phyloP scores from a whole-genome alignment of 345 rosid genomes.

The Rhodomyrtus tomentosa region DNA sequence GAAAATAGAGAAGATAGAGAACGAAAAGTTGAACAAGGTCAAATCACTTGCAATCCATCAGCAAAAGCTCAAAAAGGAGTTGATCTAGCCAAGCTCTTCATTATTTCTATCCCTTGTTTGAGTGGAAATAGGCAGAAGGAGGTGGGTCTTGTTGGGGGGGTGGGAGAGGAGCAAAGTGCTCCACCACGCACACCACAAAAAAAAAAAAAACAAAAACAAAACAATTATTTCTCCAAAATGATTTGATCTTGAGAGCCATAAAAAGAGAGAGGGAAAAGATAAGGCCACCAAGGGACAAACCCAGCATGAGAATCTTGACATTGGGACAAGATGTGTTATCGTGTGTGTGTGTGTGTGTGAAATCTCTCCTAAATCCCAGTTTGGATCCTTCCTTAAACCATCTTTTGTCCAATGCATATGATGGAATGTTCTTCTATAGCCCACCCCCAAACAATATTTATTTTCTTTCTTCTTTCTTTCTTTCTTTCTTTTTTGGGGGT shows the following conservation, averaged over 20 bases:
- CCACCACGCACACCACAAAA: slow-evolving; percentile 7
- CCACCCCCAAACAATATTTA: neutral
- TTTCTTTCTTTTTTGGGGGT: neutral
- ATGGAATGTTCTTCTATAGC: neutral
- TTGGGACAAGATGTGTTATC: neutral
- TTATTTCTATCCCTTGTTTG: neutral
- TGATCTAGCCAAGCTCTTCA: neutral
- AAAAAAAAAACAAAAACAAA: neutral
- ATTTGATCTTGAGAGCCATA: neutral
- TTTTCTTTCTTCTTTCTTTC: neutral
- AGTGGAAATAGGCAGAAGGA: slow-evolving; percentile 3
- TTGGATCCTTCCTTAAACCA: neutral
- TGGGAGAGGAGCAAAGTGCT: slow-evolving; percentile 1
- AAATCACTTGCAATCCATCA: neutral
- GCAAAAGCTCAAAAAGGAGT: neutral
- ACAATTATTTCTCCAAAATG: neutral
- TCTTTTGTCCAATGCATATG: neutral
- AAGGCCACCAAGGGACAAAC: slow-evolving; percentile 4
- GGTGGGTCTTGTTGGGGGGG: neutral
- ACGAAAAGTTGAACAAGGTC: neutral
- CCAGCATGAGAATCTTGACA: slow-evolving; percentile 15
- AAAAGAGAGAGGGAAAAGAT: neutral
- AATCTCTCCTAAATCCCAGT: neutral
- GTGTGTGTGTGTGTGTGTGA: neutral
- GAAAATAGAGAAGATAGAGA: neutral